Evolutionary conservation across 1,284 basidiomycete species (phyloP), one percentile per base, ranked within the genome.

Genomic region (Leccinum glutinopallens): DNA sequence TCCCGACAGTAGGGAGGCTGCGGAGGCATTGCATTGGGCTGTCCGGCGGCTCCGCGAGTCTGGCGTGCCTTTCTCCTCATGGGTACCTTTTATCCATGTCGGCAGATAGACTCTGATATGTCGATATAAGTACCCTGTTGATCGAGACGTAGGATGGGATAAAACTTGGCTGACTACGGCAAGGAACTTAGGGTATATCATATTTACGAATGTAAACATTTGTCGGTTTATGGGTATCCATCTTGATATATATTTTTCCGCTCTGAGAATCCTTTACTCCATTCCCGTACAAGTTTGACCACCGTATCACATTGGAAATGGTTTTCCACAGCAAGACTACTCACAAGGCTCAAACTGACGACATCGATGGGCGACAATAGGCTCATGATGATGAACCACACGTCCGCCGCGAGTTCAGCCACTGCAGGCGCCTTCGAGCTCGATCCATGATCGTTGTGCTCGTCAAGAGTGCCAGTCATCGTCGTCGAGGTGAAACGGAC

Each of bases 371-470:
- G 68, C 33, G 73, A 71, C 49, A 76, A 53, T 10, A 73, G 61
- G 59, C 65, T 35, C 75, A 76, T 77, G 57, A 76, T 68, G 37
- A 74, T 65, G 51, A 74, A 66, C 73, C 75, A 76, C 41, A 76
- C 37, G 35, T 74, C 73, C 17, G 70, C 71, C 41, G 66, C 67
- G 37, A 76, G 74, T 29, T 65, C 58, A 6, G 25, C 17, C 12
- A 33, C 2, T 3, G n/a, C 35, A 49, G 19, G 19, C 4, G 53
- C 53, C 53, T 29, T 54, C 46, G 46, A 49, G 37, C 12, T 37
- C n/a, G 37, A 66, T 33, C 49, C 58, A 55, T 67, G 33, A 12
- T 63, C 29, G 22, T 17, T 29, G 13, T 4, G 10, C 35, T 13
- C 17, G 55, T 62, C 15, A 58, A 22, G 2, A 25, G 2, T 17